Percentiles rank a stretch among this genome's conserved stretches.
Evolutionary conservation across 2,329 filamentous ascomycete species (phyloP).

Genomic region (Zymoseptoria passerinii): DNA sequence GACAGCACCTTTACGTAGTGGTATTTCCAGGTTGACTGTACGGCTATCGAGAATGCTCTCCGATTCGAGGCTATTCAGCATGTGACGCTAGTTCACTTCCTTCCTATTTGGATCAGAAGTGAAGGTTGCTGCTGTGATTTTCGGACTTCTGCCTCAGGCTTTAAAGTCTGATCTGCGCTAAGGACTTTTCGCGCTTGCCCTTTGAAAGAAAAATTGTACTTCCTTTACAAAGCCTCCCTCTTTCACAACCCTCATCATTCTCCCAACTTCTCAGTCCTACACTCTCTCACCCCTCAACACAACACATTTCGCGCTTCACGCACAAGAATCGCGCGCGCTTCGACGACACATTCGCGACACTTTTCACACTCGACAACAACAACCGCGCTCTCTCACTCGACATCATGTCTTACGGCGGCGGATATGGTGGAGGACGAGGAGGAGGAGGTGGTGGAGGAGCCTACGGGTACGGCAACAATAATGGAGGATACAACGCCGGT

Average conservation of each 20-base stretch:
- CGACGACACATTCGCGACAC: background rate
- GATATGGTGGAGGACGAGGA: constrained; percentile 43
- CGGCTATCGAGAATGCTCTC: too few relatives aligned
- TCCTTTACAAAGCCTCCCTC: background rate
- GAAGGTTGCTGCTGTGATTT: background rate
- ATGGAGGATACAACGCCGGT: constrained; percentile 35
- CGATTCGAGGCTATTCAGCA: too few relatives aligned
- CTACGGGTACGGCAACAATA: constrained; percentile 40
- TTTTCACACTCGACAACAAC: background rate
- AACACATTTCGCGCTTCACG: background rate
- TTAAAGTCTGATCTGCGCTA: background rate
- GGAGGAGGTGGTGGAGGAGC: constrained; percentile 33
- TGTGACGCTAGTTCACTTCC: too few relatives aligned
- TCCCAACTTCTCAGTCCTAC: background rate
- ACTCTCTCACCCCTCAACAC: background rate
- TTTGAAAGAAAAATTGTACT: background rate
- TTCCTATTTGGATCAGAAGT: too few relatives aligned
- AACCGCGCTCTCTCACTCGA: background rate
- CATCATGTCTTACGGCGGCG: constrained; percentile 63
- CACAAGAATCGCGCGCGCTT: background rate
- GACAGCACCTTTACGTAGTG: too few relatives aligned
- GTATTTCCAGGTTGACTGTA: too few relatives aligned
- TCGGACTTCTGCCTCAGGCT: background rate
- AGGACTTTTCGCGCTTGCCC: background rate
- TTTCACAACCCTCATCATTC: background rate